Conservation (phyloP, 106 monocot genomes). For the Hemerocallis citrina region DNA sequence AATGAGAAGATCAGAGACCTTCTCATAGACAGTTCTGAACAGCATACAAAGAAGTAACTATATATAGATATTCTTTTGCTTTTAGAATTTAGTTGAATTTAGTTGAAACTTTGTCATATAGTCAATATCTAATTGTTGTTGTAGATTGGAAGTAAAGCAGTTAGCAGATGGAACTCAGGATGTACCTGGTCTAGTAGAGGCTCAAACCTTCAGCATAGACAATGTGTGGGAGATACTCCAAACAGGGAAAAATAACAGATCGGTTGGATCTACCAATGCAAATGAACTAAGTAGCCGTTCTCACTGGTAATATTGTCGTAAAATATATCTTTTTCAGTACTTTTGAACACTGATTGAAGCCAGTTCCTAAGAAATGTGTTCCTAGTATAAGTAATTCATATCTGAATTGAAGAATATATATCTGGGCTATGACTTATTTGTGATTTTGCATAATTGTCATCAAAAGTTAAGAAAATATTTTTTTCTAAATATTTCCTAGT, state of each 20-base stretch:
- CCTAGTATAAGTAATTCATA: too few relatives aligned
- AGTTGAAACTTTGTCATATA: background rate
- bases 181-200: conserved; percentile 74
- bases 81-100: background rate
- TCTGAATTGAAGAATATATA: too few relatives aligned
- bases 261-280: conserved; percentile 86
- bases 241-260: conserved; percentile 64
- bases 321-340: background rate
- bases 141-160: conserved; percentile 93
- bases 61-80: conserved; percentile 1
- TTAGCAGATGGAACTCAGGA: conserved; percentile 78
- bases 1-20: conserved; percentile 93
- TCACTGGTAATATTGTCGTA: conserved; percentile 50
- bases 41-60: conserved; percentile 46
- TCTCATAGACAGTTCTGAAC: conserved; percentile 46
- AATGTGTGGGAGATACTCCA: conserved; percentile 76
- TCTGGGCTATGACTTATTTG: too few relatives aligned
- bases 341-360: too few relatives aligned
- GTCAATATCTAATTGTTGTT: background rate
- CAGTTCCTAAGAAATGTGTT: too few relatives aligned
- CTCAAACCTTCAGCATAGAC: conserved; percentile 34
- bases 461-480: too few relatives aligned
- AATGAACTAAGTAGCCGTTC: conserved; percentile 97
- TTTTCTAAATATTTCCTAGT: too few relatives aligned
- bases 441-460: too few relatives aligned